A percentile compares a stretch with the other conserved stretches of the same genome.
These are phyloP conservation scores for Closterium sp. DNA, from an alignment of 139 green algal genomes.

Conservation along the genomic window DNA sequence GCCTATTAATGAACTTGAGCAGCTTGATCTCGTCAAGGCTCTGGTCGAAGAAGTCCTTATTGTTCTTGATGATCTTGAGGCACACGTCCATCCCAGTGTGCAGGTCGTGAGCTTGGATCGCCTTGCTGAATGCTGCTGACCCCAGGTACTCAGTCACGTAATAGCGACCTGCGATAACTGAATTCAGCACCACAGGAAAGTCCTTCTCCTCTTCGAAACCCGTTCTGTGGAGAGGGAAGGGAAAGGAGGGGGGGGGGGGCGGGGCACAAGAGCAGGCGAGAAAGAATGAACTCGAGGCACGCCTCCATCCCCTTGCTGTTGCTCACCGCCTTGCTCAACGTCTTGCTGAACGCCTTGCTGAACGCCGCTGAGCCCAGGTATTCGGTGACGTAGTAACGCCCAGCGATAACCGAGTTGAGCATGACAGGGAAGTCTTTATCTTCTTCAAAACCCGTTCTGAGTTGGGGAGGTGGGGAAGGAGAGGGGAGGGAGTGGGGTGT, in stretches of 20 bases:
- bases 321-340: conserved; percentile 68
- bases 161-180: conserved; percentile 88
- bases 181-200: conserved; percentile 75
- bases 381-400: conserved; percentile 86
- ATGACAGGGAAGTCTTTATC: conserved; percentile 84
- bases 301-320: background rate
- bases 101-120: conserved; percentile 87
- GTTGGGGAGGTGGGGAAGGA: background rate
- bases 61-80: conserved; percentile 97
- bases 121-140: conserved; percentile 89
- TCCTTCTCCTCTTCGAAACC: conserved; percentile 93
- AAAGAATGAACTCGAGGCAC: background rate
- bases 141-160: conserved; percentile 89
- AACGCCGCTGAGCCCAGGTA: conserved; percentile 88
- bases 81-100: conserved; percentile 79
- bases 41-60: conserved; percentile 98
- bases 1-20: conserved; percentile 78
- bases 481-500: background rate
- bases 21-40: conserved; percentile 97
- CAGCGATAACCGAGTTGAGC: conserved; percentile 76
- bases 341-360: conserved; percentile 57
- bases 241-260: background rate
- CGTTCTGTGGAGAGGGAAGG: conserved; percentile 53
- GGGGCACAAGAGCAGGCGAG: background rate
- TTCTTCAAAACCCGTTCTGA: conserved; percentile 86